Evolutionary conservation across 805 yeast genomes (phyloP).

Genomic region (Lipomyces kockii): DNA sequence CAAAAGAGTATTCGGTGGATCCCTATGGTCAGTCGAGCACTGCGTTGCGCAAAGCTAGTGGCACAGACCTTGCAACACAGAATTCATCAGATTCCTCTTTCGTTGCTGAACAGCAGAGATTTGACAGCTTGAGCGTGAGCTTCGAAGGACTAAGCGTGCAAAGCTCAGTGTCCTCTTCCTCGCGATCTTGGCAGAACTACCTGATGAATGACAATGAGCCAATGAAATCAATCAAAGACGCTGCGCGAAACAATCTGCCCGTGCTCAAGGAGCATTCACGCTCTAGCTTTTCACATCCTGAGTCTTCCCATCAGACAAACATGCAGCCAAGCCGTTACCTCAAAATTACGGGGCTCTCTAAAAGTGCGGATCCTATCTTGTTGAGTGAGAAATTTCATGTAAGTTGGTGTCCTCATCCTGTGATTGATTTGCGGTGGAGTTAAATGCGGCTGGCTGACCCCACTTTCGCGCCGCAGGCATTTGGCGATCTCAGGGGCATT

Average conservation of each 20-base stretch:
- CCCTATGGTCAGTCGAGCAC: neutral
- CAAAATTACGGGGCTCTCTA: constrained; percentile 29
- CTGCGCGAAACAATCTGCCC: constrained; percentile 7
- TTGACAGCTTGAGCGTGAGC: constrained; percentile 16
- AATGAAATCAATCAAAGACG: constrained; percentile 2
- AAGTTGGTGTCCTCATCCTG: neutral
- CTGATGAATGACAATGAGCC: constrained; percentile 1
- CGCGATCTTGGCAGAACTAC: constrained; percentile 25
- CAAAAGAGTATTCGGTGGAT: neutral
- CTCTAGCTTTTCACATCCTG: constrained; percentile 11
- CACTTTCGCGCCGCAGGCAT: constrained; percentile 17
- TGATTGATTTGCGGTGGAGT: neutral
- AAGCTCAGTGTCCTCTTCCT: constrained; percentile 21
- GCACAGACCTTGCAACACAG: constrained; percentile 9
- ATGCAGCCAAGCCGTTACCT: constrained; percentile 30
- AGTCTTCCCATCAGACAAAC: neutral
- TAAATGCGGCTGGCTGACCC: constrained; percentile 1
- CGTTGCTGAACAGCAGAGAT: constrained; percentile 20
- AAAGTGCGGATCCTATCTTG: constrained; percentile 20
- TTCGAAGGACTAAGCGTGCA: constrained; percentile 25
- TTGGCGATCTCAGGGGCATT: constrained; percentile 39
- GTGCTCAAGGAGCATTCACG: constrained; percentile 24
- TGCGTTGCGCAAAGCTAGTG: constrained; percentile 1
- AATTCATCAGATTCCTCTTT: constrained; percentile 21
- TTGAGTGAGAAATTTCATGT: constrained; percentile 27